Base-by-base conservation (phyloP, 2,329 filamentous ascomycete species). In the Claviceps sorghi region DNA sequence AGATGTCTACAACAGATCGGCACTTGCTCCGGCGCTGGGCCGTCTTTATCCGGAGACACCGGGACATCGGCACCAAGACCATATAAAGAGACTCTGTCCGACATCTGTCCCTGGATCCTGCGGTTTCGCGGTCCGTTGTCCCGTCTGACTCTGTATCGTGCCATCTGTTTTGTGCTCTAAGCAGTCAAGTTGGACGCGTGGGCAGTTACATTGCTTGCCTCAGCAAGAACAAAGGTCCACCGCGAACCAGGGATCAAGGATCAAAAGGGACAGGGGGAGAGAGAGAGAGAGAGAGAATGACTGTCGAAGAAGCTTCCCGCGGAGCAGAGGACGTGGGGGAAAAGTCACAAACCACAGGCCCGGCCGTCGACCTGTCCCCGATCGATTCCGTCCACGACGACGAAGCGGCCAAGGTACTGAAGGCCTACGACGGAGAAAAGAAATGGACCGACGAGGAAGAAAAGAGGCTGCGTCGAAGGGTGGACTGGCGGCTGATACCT, bases 401-500 rank as follows among this genome's bases (percentile, higher is more conserved):
- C 11, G 48, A 50, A 15, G 48, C 40, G 1, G 8, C 40, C n/a
- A 50, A 44, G 21, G 19, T 50, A 3, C 19, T 50, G 19, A 19
- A 19, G n/a, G n/a, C 29, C 3, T 50, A 44, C 29, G 41, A 43
- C 19, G 48, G 48, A 15, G 48, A 43, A 3, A 32, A 13, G 29
- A 17, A 50, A n/a, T 50, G 48, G 48, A 44, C n/a, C 5, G 15
- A 26, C 13, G 29, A 44, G 19, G 48, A 50, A 8, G 48, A 50
- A 26, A 44, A 19, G 30, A 11, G 30, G 2, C 13, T 43, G 29
- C 40, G 40, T 9, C 48, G 48, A n/a, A 38, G 11, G 42, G 30
- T 48, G 7, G 50, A 52, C n/a, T 34, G 43, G 38, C 93, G 64
- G 51, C 40, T 56, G 43, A 8, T 56, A 9, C 54, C 54, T 26